Conservation (phyloP, 805 yeast genomes). For the Komagataella mondaviorum region DNA sequence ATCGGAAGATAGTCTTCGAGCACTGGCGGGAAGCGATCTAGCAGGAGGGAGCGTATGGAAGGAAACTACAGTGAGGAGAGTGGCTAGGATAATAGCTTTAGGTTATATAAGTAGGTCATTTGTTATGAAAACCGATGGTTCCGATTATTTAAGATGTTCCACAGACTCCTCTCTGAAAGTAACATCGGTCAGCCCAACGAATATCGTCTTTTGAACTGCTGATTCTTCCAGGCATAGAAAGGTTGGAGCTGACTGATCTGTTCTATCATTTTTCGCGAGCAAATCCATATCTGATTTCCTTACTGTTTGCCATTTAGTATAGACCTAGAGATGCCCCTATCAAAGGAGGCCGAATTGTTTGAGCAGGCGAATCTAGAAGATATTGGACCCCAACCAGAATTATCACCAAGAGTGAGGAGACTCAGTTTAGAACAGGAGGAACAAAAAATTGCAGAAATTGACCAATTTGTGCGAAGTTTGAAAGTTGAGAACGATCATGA, state of each 20-base stretch:
- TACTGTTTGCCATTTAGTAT: not conserved
- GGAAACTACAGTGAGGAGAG: not conserved
- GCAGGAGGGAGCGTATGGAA: not conserved
- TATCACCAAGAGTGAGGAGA: slow-evolving; percentile 3
- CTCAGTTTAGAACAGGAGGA: not conserved
- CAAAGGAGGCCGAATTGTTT: slow-evolving; percentile 16
- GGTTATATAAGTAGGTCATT: not conserved
- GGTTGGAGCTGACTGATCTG: not conserved
- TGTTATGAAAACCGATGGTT: too few relatives aligned
- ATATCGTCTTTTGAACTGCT: not conserved
- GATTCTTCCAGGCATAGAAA: not conserved
- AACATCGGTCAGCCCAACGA: not conserved
- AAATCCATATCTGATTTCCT: not conserved
- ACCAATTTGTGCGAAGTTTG: slow-evolving; percentile 4
- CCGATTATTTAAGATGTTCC: too few relatives aligned
- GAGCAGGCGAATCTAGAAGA: slow-evolving; percentile 19
- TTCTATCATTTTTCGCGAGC: not conserved
- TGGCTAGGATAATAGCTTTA: not conserved
- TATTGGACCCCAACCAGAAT: slow-evolving; percentile 14
- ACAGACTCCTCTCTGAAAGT: too few relatives aligned
- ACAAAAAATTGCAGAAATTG: not conserved
- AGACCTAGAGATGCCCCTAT: slow-evolving; percentile 4
- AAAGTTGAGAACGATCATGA: slow-evolving; percentile 9
- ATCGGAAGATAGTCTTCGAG: not conserved
- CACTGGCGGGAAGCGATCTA: not conserved